Conservation (phyloP, 805 yeast genomes). For the Candida tallmaniae region DNA sequence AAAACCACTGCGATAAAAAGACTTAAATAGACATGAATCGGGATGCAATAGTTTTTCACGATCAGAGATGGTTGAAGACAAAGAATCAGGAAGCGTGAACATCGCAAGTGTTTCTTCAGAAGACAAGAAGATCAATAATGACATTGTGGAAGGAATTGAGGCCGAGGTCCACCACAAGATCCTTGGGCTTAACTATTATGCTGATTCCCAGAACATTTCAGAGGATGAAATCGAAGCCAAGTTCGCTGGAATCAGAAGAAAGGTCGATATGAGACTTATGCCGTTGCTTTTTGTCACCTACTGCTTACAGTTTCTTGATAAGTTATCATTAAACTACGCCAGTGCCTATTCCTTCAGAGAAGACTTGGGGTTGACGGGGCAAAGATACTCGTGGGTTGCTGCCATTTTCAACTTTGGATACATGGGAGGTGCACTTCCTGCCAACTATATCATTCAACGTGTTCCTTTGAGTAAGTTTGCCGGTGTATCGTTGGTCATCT, state of each 20-base stretch:
- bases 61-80: constrained; percentile 1
- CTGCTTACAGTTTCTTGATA: constrained; percentile 22
- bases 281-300: constrained; percentile 24
- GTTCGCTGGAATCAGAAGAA: constrained; percentile 22
- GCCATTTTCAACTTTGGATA: constrained; percentile 24
- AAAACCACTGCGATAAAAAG: no score
- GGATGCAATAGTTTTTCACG: no score
- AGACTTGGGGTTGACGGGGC: constrained; percentile 19
- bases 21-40: no score
- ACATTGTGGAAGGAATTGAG: background rate
- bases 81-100: constrained; percentile 1
- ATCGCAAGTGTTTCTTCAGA: constrained; percentile 1
- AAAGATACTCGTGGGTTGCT: constrained; percentile 24
- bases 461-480: constrained; percentile 17
- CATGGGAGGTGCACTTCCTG: constrained; percentile 19
- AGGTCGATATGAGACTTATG: constrained; percentile 30
- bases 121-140: background rate
- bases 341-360: constrained; percentile 18
- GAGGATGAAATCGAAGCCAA: constrained; percentile 22
- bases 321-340: constrained; percentile 21
- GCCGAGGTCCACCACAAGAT: constrained; percentile 9
- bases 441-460: constrained; percentile 18
- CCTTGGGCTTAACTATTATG: constrained; percentile 22
- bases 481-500: constrained; percentile 14
- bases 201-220: constrained; percentile 23